Conservation (phyloP, 176 grass and related monocot species). For the Avena sativa region DNA sequence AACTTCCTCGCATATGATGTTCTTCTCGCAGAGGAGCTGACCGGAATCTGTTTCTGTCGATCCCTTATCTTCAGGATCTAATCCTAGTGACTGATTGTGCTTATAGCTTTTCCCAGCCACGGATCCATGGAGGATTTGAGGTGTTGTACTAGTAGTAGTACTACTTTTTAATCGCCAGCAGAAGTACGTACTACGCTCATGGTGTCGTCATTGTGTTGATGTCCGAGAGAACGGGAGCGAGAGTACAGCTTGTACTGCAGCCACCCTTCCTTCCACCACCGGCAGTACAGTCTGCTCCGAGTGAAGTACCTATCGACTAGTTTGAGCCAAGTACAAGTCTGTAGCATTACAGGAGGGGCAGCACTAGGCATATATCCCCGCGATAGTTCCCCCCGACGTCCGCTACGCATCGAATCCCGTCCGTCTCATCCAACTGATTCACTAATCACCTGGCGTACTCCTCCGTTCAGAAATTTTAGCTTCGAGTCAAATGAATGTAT, state of each 20-base stretch:
- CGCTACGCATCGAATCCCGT: no score
- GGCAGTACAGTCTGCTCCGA: neutral
- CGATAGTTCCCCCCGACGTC: no score
- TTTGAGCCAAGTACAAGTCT: neutral
- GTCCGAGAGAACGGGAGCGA: neutral
- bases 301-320: neutral
- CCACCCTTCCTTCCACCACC: neutral
- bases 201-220: neutral
- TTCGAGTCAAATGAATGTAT: no score
- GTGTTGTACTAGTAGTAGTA: neutral
- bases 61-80: neutral
- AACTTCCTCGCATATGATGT: neutral
- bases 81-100: no score
- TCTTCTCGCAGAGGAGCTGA: neutral
- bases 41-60: neutral
- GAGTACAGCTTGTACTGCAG: slow-evolving; percentile 15
- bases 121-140: neutral
- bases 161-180: neutral
- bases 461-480: no score
- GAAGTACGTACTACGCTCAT: neutral
- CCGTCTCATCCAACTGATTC: no score
- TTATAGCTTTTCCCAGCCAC: neutral
- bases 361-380: no score
- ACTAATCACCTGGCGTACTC: no score
- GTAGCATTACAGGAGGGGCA: neutral